Base-by-base conservation (phyloP, 768 basidiomycete species). In the Boletus vermiculosoides region DNA sequence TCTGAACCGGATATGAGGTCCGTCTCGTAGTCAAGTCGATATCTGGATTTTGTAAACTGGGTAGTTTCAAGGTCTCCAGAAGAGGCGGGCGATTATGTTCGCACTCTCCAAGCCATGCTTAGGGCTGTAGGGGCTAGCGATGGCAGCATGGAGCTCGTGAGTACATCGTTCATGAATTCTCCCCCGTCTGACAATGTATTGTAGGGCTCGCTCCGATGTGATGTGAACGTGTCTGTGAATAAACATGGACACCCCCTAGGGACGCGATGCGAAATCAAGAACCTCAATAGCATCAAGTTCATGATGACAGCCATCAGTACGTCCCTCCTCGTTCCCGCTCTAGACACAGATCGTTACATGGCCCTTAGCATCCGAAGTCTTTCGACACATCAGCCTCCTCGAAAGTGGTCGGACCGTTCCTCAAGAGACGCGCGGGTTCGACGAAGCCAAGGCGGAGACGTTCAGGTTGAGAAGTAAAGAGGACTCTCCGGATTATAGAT, bases 81-180 rank as follows among this genome's bases (percentile, higher is more conserved):
- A 71, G 91, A 98, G 70, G 95, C 93, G 20, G 90, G 83, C 1
- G 83, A 84, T 7, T 98, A 96, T 73, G 90, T 98, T 6, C 80
- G 86, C 39, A 80, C 87, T 10, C 76, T 99, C 2, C 94, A 97
- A 68, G 81, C 85, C 5, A 66, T 97, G 18, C 75, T 98, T 9
- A 82, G 95, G 18, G 80, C 90, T 16, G 78, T 96, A 4, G 94
- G 92, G 0, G 86, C 92, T 0, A 94, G 93, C 59, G 93, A 96
- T 68, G 94, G 92, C 1, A 95, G 95, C 66, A 98, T 98, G 97
- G 97, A 99, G 63, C 87, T 93, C 71, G 96, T 92, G 63, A 46
- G 73, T 64, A n/a, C 41, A 28, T 18, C 13, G 44, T 55, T 9
- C 20, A n/a, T 23, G 13, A 31, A 4, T 31, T 46, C 22, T 23